Evolutionary conservation across 2,329 filamentous ascomycete genomes (phyloP), one percentile per base, ranked within the genome.

Genomic region (Aureobasidium namibiae): DNA sequence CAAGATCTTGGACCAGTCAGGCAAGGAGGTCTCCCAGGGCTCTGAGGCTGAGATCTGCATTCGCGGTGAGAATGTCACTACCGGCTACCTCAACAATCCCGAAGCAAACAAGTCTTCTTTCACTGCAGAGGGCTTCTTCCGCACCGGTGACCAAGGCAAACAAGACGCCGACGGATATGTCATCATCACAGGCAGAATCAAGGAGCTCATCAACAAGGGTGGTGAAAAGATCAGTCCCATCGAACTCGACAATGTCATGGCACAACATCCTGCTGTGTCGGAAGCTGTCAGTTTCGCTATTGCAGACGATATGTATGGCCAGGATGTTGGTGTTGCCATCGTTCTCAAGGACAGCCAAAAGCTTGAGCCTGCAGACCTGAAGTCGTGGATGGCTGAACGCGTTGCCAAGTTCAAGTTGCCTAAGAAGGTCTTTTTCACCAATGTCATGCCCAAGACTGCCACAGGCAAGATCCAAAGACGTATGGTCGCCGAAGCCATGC

Each of bases 151-250:
- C 69, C 89, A 95, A 73, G 90, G 90, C 52, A 88, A 87, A 74
- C 80, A 84, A 70, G 90, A 95, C 67, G 75, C 83, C 60, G 88
- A 94, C 65, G 89, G 89, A 61, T 95, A 94, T 69, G 77, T 95
- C 11, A 80, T 89, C 68, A 92, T 95, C 73, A 95, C 90, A 0
- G 90, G 90, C n/a, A 81, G 90, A 56, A 95, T 95, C 75, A 95
- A 95, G 79, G 90, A 95, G 74, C 79, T 95, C 56, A 95, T 95
- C 78, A 91, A 91, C 75, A 92, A 92, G 74, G 89, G 88, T 59
- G 90, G 90, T 61, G 90, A 95, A 76, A 94, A 94, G 77, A 94
- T 95, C 70, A 89, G 85, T 65, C 90, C 90, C 1, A 92, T 94
- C 59, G 90, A 95, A 75, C 79, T 95, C 34, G 90, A 95, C 77